phyloP scores from a whole-genome alignment of 2,329 filamentous ascomycete genomes.

The Penicillium sp. region DNA sequence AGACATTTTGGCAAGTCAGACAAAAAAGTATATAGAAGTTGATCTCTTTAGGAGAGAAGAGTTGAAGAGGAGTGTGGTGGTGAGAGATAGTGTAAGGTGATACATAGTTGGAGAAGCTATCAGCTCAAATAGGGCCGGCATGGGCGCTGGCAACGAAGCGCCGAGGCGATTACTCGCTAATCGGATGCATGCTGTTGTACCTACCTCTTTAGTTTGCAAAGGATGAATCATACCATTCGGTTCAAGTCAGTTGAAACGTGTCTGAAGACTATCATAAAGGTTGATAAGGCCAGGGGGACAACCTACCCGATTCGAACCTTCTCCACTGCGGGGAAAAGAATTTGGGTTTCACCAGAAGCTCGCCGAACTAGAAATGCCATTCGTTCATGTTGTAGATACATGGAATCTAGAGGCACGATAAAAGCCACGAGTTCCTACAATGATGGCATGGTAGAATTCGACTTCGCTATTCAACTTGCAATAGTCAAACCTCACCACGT shows the following conservation, averaged over 20 bases:
- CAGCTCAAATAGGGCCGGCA: constrained; percentile 10
- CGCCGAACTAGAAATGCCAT: not conserved
- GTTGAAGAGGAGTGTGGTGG: not conserved
- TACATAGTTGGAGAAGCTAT: constrained; percentile 3
- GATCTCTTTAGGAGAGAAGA: not conserved
- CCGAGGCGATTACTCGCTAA: constrained; percentile 15
- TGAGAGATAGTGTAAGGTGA: not conserved
- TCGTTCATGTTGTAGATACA: not conserved
- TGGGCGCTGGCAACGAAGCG: not conserved
- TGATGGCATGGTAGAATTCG: not conserved
- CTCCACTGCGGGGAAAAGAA: not conserved
- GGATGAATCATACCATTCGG: not conserved
- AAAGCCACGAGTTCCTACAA: not conserved
- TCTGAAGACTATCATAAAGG: not conserved
- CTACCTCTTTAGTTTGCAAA: constrained; percentile 16
- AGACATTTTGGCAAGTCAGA: constrained; percentile 29
- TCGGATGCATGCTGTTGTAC: constrained; percentile 23
- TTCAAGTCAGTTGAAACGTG: not conserved
- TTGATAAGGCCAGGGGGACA: constrained; percentile 8
- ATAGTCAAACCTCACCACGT: not conserved
- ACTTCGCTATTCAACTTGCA: not conserved
- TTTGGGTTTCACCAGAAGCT: not conserved
- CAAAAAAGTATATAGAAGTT: not conserved
- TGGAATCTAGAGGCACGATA: not conserved
- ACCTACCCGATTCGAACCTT: not conserved